A percentile compares a stretch with the other conserved stretches of the same genome.
phyloP scores from a whole-genome alignment of 202 grass and related monocot genomes.

The Digitaria exilis region DNA sequence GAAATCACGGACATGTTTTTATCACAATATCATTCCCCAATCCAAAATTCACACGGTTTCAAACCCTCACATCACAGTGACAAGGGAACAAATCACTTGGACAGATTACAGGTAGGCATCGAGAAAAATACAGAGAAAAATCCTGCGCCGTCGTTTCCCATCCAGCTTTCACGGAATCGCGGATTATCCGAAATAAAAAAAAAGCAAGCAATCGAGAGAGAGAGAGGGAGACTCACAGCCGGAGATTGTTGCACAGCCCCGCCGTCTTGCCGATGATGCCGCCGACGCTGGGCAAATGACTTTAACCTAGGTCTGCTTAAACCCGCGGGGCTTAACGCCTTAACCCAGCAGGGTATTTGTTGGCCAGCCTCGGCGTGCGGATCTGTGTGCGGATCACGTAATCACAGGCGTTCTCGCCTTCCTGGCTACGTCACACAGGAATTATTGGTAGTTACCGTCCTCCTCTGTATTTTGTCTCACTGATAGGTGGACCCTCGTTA shows the following conservation, averaged over 20 bases:
- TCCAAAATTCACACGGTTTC: background rate
- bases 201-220: background rate
- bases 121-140: background rate
- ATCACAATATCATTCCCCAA: background rate
- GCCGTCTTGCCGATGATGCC: conserved; percentile 13
- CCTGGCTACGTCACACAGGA: background rate
- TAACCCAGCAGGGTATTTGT: background rate
- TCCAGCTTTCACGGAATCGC: background rate
- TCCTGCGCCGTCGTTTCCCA: background rate
- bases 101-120: background rate
- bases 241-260: background rate
- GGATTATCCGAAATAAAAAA: background rate
- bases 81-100: background rate
- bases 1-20: background rate
- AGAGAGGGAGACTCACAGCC: background rate
- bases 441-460: background rate
- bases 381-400: too few relatives aligned
- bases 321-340: background rate
- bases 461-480: background rate
- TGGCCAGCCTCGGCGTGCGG: background rate
- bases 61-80: background rate
- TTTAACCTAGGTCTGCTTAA: background rate
- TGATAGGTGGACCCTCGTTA: background rate
- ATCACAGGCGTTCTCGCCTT: too few relatives aligned
- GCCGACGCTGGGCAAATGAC: background rate